Evolutionary conservation across 441 rosid genomes (phyloP), one percentile per base, ranked within the genome.

Genomic region (Erodium trifolium): DNA sequence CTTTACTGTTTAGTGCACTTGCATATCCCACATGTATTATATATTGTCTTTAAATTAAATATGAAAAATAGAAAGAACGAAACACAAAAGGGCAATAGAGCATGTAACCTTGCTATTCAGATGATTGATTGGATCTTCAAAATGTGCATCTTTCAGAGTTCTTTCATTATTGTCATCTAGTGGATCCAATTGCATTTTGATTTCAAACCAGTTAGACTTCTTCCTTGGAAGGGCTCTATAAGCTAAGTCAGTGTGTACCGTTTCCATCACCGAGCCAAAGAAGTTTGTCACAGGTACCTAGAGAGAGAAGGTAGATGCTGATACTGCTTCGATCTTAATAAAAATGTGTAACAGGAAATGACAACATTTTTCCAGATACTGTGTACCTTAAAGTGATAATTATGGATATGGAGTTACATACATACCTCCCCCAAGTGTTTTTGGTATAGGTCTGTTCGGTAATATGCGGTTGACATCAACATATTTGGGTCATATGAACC

Each of bases 251-350:
- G 97, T 90, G 74, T 86, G 94, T 66, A 90, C 74, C 7, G 96
- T 88, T 84, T 92, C 98, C 99, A 92, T 92, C 62, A 94, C 96
- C 3, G 97, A 94, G 66, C 96, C 98, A 27, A 92, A 94, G 88
- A 94, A 92, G 81, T 86, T 90, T 1, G 98, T 94, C 76, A 92
- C 98, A 0, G 98, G 94, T 65, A 90, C 98, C 98, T 94, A 71
- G 60, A 37, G 41, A 37, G 41, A 37, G 41, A 37, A 37, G 41
- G 41, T 37, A 5, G 9, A 37, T 37, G 5, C 3, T 31, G 27
- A 0, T 23, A 0, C 34, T 31, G 41, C 41, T 37, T 37, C 41
- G 5, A 37, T 37, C 41, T 37, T 9, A 37, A 37, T 37, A 37
- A 35, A 35, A 35, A n/a, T 35, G 39, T 5, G 39, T 35, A 35